Evolutionary conservation across 768 basidiomycete species (phyloP).

Genomic region (Mycena metata): DNA sequence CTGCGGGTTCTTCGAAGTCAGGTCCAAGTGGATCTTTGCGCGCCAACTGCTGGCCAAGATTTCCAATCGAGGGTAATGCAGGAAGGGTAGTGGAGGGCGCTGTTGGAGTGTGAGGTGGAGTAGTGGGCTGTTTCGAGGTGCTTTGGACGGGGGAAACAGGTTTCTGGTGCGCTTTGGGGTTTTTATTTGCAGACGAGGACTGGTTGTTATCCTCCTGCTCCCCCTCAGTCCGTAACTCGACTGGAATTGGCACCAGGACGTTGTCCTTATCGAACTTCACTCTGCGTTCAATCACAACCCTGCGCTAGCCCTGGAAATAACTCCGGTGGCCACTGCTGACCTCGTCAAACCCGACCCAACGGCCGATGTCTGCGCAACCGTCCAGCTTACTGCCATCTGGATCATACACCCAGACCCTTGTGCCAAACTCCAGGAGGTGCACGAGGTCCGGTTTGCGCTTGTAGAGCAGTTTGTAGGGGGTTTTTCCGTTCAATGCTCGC

Average conservation of each 20-base stretch:
- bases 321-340: slow-evolving; percentile 48
- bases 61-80: slow-evolving; percentile 8
- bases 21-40: slow-evolving; percentile 3
- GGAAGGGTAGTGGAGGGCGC: not conserved
- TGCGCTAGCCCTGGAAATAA: slow-evolving; percentile 44
- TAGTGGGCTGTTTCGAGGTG: slow-evolving; percentile 16
- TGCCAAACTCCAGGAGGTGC: slow-evolving; percentile 45
- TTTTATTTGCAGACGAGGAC: too few species aligned
- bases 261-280: slow-evolving; percentile 45
- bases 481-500: slow-evolving; percentile 34
- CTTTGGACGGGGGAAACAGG: too few species aligned
- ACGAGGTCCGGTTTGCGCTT: too few species aligned
- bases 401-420: slow-evolving; percentile 41
- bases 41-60: not conserved
- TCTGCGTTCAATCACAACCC: slow-evolving; percentile 48
- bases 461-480: slow-evolving; percentile 40
- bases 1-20: slow-evolving; percentile 28
- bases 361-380: slow-evolving; percentile 41
- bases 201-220: too few species aligned
- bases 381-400: slow-evolving; percentile 44
- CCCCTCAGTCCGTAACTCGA: too few species aligned
- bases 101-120: slow-evolving; percentile 29
- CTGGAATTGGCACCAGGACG: too few species aligned
- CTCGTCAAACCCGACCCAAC: slow-evolving; percentile 53
- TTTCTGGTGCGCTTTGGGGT: not conserved